A percentile compares a stretch with the other conserved stretches of the same genome.
Conservation (phyloP, 306 rosid species). For the Hippophae rhamnoides region DNA sequence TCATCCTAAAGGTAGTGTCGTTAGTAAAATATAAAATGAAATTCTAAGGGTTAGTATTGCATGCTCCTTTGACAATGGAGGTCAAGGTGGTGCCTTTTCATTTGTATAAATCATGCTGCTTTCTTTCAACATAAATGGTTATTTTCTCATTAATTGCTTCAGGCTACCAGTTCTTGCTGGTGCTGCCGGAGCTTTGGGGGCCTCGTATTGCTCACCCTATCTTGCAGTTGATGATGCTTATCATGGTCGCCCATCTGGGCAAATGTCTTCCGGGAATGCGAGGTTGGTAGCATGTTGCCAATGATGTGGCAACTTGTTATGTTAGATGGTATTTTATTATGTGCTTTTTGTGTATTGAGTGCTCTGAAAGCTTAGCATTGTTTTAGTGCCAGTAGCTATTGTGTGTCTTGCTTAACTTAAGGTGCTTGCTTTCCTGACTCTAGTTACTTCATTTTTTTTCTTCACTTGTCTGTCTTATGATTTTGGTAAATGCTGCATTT, state of each 20-base stretch:
- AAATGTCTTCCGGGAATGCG: conserved; percentile 48
- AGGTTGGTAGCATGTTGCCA: conserved; percentile 32
- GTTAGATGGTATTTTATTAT: no score
- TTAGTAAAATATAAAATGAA: no score
- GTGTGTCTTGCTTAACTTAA: no score
- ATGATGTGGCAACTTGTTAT: neutral
- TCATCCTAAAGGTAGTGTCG: no score
- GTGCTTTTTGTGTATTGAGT: no score
- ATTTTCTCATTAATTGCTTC: conserved; percentile 7
- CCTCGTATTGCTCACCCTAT: conserved; percentile 74
- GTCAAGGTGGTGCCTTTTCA: neutral
- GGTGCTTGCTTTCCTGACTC: no score
- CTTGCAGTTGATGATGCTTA: conserved; percentile 71
- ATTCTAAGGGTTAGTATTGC: neutral
- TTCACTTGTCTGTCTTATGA: no score
- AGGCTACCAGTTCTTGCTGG: conserved; percentile 98
- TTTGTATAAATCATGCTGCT: neutral
- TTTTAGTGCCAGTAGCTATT: no score
- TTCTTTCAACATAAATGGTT: neutral
- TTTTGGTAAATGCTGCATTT: no score
- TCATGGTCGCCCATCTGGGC: conserved; percentile 67
- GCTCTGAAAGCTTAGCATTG: no score
- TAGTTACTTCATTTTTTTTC: no score
- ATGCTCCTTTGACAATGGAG: no score
- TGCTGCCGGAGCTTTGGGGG: conserved; percentile 74